Evolutionary conservation across 2,329 filamentous ascomycete species (phyloP).

Genomic region (Orbilia javanica): DNA sequence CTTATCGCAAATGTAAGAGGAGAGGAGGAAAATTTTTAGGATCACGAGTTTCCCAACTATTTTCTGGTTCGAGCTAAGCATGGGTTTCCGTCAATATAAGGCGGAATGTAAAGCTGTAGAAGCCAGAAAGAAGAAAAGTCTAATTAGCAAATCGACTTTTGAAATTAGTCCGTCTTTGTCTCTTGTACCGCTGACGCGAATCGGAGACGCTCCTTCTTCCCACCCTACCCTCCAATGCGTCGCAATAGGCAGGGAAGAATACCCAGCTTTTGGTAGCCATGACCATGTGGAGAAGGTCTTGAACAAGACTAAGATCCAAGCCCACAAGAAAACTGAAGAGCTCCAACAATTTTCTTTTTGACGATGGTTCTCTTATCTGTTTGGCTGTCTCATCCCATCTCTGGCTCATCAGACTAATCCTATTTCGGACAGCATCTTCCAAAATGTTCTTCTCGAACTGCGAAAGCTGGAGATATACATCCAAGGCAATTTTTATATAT

Average conservation of each 20-base stretch:
- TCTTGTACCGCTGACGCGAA: constrained; percentile 52
- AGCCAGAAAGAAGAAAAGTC: constrained; percentile 21
- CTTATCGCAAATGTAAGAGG: constrained; percentile 30
- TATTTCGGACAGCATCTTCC: constrained; percentile 31
- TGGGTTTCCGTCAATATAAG: constrained; percentile 24
- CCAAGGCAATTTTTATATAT: background rate
- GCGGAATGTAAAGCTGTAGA: constrained; percentile 31
- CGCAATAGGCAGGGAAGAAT: constrained; percentile 48
- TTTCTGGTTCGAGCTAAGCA: constrained; percentile 11
- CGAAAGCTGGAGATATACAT: constrained; percentile 15
- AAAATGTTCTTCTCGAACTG: constrained; percentile 23
- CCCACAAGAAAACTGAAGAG: constrained; percentile 40
- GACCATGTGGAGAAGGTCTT: constrained; percentile 54
- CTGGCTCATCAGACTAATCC: constrained; percentile 53
- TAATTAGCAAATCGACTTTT: constrained; percentile 12
- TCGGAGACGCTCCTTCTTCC: constrained; percentile 58
- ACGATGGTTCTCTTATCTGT: constrained; percentile 52
- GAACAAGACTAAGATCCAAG: constrained; percentile 32
- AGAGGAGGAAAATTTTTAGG: constrained; percentile 13
- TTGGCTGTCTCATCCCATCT: constrained; percentile 59
- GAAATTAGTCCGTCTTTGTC: constrained; percentile 5
- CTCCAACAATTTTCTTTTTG: constrained; percentile 41
- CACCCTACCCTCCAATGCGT: constrained; percentile 38
- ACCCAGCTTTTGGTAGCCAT: constrained; percentile 41
- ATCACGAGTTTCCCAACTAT: constrained; percentile 42